Percentiles rank a stretch among this genome's conserved stretches.
These are phyloP conservation scores for Penicillium sp. DNA, from an alignment of 2,329 filamentous ascomycete genomes.

Conservation along the genomic window DNA sequence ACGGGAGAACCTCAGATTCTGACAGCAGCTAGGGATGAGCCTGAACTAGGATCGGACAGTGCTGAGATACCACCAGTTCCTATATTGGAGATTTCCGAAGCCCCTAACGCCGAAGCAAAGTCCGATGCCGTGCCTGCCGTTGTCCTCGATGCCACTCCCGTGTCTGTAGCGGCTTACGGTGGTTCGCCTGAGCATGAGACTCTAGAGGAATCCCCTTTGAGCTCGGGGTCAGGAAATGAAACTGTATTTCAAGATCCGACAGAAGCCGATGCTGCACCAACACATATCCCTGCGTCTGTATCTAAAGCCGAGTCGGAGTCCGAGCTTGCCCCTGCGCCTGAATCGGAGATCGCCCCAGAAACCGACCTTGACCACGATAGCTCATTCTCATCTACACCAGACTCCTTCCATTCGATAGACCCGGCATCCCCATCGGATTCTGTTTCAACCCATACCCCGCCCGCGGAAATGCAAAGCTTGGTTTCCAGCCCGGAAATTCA, in stretches of 20 bases:
- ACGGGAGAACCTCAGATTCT: not conserved
- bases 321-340: not conserved
- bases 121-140: not conserved
- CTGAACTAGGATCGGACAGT: not conserved
- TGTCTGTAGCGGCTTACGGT: not conserved
- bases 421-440: slow-evolving; percentile 25
- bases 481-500: not conserved
- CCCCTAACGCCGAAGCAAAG: not conserved
- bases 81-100: not conserved
- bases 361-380: slow-evolving; percentile 31
- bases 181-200: not conserved
- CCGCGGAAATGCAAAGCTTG: slow-evolving; percentile 14
- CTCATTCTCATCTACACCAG: slow-evolving; percentile 42
- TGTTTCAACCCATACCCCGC: slow-evolving; percentile 27
- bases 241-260: not conserved
- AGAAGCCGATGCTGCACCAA: not conserved
- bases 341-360: slow-evolving; percentile 10
- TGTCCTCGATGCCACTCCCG: not conserved
- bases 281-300: not conserved
- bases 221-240: not conserved
- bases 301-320: not conserved
- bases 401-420: slow-evolving; percentile 49
- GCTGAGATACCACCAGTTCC: no score
- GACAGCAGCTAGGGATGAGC: not conserved
- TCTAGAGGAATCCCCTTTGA: not conserved